phyloP scores from a whole-genome alignment of 352 stramenopile species.

The Phytophthora capsici region DNA sequence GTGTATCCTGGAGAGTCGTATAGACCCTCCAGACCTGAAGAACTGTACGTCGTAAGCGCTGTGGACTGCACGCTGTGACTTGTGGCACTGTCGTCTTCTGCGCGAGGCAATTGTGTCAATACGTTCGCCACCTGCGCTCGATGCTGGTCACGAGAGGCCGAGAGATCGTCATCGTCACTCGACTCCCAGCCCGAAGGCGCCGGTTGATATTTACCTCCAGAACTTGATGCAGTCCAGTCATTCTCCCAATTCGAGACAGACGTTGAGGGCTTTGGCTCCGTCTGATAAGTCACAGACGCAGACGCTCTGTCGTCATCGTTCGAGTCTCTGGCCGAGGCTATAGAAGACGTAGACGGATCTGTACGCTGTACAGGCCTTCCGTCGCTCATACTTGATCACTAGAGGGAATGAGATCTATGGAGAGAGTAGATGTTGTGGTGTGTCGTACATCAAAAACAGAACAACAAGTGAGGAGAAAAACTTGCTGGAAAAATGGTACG shows the following conservation, averaged over 20 bases:
- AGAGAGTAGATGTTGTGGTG: conserved; percentile 5
- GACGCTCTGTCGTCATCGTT: too few species aligned
- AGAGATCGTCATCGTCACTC: conserved; percentile 35
- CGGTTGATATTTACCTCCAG: background rate
- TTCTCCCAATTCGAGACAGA: too few species aligned
- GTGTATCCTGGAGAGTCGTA: conserved; percentile 58
- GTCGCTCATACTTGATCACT: conserved; percentile 22
- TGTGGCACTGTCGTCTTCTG: conserved; percentile 17
- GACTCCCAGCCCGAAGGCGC: conserved; percentile 15
- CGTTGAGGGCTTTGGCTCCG: too few species aligned
- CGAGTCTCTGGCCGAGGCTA: too few species aligned
- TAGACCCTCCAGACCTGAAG: conserved; percentile 51
- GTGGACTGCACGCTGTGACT: conserved; percentile 46
- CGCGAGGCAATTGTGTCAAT: conserved; percentile 41
- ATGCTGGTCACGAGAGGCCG: conserved; percentile 31
- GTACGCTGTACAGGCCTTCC: conserved; percentile 2
- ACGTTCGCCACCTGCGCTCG: conserved; percentile 39
- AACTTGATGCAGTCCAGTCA: too few species aligned
- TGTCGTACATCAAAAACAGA: conserved; percentile 24
- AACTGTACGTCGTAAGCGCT: conserved; percentile 55
- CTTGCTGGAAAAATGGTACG: background rate
- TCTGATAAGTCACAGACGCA: too few species aligned
- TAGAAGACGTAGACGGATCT: background rate
- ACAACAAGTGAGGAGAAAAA: background rate
- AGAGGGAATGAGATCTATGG: conserved; percentile 26